Conservation (phyloP, 2,329 filamentous ascomycete genomes). For the Dactylellina haptotyla region DNA sequence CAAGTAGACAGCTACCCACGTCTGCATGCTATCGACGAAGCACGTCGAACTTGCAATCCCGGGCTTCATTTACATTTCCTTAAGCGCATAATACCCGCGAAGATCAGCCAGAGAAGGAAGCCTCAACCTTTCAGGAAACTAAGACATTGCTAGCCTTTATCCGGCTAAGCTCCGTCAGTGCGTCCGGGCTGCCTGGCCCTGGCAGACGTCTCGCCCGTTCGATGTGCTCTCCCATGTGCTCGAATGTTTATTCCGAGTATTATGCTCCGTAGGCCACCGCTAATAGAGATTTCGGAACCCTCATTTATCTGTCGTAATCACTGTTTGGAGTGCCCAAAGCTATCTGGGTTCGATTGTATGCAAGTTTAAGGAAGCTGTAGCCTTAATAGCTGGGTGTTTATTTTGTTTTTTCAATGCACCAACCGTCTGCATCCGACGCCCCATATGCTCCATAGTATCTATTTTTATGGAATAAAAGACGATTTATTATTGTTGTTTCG, state of each 20-base stretch:
- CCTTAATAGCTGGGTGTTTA: slow-evolving; percentile 1
- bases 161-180: neutral
- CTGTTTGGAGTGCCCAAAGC: slow-evolving; percentile 17
- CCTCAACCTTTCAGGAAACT: slow-evolving; percentile 39
- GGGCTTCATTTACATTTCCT: slow-evolving; percentile 1
- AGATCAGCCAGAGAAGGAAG: slow-evolving; percentile 29
- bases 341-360: slow-evolving; percentile 9
- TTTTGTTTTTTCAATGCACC: slow-evolving; percentile 27
- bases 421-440: slow-evolving; percentile 19
- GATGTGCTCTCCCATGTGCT: slow-evolving; percentile 27
- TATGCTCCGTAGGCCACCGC: slow-evolving; percentile 32
- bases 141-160: slow-evolving; percentile 42
- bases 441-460: slow-evolving; percentile 29
- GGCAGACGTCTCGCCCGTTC: slow-evolving; percentile 42
- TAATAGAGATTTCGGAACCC: neutral
- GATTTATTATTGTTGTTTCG: slow-evolving; percentile 27
- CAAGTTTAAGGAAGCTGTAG: slow-evolving; percentile 18
- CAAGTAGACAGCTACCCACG: neutral
- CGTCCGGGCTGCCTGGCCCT: slow-evolving; percentile 38
- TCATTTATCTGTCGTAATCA: slow-evolving; percentile 19
- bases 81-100: slow-evolving; percentile 52
- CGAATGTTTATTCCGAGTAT: slow-evolving; percentile 32
- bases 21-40: neutral
- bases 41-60: neutral
- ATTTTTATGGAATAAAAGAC: slow-evolving; percentile 47